Evolutionary conservation across 1,139 yeast genomes (phyloP).

Genomic region (Yamadazyma friedrichii): DNA sequence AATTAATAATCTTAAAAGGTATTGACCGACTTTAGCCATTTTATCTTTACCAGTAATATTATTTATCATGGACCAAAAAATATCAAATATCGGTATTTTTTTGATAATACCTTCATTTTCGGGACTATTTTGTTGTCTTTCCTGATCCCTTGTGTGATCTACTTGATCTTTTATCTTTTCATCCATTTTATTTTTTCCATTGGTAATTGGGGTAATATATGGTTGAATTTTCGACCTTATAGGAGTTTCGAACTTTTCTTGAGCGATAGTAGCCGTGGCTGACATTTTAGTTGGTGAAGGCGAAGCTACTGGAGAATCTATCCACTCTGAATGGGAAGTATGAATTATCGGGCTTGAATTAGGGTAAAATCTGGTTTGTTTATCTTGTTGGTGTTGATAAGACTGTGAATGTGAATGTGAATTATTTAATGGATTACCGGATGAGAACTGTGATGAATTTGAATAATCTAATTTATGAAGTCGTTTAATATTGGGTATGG

Average conservation of each 20-base stretch:
- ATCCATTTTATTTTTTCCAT: constrained; percentile 15
- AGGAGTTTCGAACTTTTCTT: constrained; percentile 24
- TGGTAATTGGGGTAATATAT: constrained; percentile 27
- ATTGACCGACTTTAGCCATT: constrained; percentile 62
- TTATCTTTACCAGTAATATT: constrained; percentile 69
- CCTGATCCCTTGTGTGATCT: neutral
- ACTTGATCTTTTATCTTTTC: constrained; percentile 7
- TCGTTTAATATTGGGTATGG: too few species aligned
- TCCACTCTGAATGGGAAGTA: constrained; percentile 38
- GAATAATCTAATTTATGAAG: too few species aligned
- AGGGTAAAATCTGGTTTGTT: neutral
- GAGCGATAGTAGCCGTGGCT: constrained; percentile 14
- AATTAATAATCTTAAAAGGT: constrained; percentile 52
- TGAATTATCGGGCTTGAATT: constrained; percentile 18
- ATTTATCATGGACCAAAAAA: constrained; percentile 52
- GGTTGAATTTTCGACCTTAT: constrained; percentile 15
- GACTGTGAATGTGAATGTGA: neutral
- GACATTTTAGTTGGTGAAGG: constrained; percentile 18
- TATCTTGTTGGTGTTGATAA: constrained; percentile 3
- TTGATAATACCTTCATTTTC: neutral
- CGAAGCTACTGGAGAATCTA: constrained; percentile 28
- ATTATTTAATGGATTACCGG: neutral
- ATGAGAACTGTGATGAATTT: neutral
- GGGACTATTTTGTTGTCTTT: neutral
- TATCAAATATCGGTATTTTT: constrained; percentile 28